Evolutionary conservation across 352 stramenopile genomes (phyloP).

Genomic region (Phytophthora capsici): DNA sequence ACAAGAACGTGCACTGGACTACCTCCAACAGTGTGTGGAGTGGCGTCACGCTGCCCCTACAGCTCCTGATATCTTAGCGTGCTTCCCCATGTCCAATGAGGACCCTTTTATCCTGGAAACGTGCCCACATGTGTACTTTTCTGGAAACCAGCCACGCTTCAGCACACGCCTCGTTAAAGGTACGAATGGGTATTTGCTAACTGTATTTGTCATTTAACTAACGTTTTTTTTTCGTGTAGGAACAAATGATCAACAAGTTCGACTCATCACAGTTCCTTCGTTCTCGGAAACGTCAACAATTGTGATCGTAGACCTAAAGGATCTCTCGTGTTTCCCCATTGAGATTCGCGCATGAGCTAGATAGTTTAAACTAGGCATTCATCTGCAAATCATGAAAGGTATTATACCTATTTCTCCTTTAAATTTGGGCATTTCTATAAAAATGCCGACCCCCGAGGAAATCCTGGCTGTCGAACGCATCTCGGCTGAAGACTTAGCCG

Average conservation of each 20-base stretch:
- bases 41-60: slow-evolving; percentile 94
- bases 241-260: slow-evolving; percentile 52
- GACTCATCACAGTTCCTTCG: slow-evolving; percentile 91
- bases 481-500: slow-evolving; percentile 29
- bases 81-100: slow-evolving; percentile 89
- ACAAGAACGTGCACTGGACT: slow-evolving; percentile 48
- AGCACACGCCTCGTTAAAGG: slow-evolving; percentile 74
- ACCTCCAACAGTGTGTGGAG: slow-evolving; percentile 78
- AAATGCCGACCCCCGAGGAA: slow-evolving; percentile 32
- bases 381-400: no score
- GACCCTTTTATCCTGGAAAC: slow-evolving; percentile 94
- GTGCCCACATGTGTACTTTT: slow-evolving; percentile 93
- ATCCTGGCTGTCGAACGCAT: slow-evolving; percentile 35
- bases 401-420: background rate
- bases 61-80: slow-evolving; percentile 91
- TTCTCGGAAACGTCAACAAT: slow-evolving; percentile 91
- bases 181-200: slow-evolving; percentile 4
- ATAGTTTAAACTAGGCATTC: background rate
- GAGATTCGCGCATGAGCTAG: slow-evolving; percentile 36
- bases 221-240: slow-evolving; percentile 27
- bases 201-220: background rate
- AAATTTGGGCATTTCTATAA: background rate
- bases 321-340: slow-evolving; percentile 76
- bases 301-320: slow-evolving; percentile 92
- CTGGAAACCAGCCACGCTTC: slow-evolving; percentile 91